Evolutionary conservation across 306 rosid species (phyloP), one percentile per base, ranked within the genome.

Genomic region (Cotoneaster glaucophyllus): DNA sequence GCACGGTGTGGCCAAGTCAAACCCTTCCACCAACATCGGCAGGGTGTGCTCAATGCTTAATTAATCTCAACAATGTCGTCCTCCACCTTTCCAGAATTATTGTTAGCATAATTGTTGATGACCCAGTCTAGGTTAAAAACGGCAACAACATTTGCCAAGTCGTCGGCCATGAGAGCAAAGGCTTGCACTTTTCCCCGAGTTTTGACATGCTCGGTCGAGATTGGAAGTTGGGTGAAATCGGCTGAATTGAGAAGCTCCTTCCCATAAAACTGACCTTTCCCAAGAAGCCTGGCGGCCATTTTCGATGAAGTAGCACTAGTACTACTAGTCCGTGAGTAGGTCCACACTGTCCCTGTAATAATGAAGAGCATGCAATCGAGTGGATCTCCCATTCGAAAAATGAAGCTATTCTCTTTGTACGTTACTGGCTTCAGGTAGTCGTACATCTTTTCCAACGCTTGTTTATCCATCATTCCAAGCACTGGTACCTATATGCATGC

Each of bases 131-230:
- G 17, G 25, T 24, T 17, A 32, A 4, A 59, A 25, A 4, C 11
- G 34, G 65, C 25, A 34, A 28, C 37, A 4, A 61, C 21, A 22
- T 11, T 41, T 56, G 14, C 22, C 75, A 77, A 41, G 61, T 68
- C 69, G 6, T 10, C 21, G 48, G 68, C 67, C 69, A 19, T 39
- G 3, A 68, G 61, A 56, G 43, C 45, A 8, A 57, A 59, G 48
- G 79, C 80, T 75, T 88, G 88, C 1, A 88, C 92, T 75, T 84
- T 85, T 70, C 71, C 31, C 12, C 77, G 74, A 39, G 86, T 77
- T 45, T 70, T 79, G n/a, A 84, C 88, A 4, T 85, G 80, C 62
- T 69, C 67, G 5, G 82, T 77, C 22, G 88, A 84, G 28, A 74
- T 79, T 17, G 89, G 89, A 65, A 85, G 82, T 67, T 84, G 74